These are phyloP conservation scores for Acorus calamus DNA, from an alignment of 106 monocot genomes.

Conservation along the genomic window DNA sequence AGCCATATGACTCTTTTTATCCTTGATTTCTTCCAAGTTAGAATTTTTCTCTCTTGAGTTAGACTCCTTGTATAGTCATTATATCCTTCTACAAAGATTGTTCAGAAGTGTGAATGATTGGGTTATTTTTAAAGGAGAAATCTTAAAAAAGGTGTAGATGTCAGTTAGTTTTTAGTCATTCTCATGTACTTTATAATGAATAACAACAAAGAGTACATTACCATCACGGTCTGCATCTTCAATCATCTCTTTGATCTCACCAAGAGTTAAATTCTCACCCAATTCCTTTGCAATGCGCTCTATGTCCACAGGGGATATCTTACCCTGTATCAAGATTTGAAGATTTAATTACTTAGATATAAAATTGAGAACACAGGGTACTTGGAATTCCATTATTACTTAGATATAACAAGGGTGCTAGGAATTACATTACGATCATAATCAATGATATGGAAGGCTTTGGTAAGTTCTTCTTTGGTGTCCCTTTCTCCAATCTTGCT, in stretches of 20 bases:
- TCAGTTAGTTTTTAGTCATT: too few relatives aligned
- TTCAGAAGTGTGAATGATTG: too few relatives aligned
- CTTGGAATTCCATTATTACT: neutral
- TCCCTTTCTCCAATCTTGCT: slow-evolving; percentile 92
- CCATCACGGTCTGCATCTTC: slow-evolving; percentile 64
- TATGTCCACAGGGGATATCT: slow-evolving; percentile 72
- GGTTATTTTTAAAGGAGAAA: neutral
- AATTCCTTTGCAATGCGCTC: slow-evolving; percentile 54
- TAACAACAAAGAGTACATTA: slow-evolving; percentile 22
- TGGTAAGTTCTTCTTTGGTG: slow-evolving; percentile 63
- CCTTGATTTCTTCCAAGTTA: too few relatives aligned
- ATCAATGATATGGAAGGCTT: slow-evolving; percentile 84
- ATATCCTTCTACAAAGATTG: too few relatives aligned
- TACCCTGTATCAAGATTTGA: slow-evolving; percentile 41
- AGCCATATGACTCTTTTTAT: too few relatives aligned
- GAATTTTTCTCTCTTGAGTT: too few relatives aligned
- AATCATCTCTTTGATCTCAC: slow-evolving; percentile 86
- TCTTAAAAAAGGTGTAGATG: neutral
- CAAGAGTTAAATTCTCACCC: slow-evolving; percentile 59
- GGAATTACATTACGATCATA: slow-evolving; percentile 70
- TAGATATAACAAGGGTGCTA: neutral
- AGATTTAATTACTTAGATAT: neutral
- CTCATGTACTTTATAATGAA: neutral
- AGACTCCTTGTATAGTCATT: too few relatives aligned
- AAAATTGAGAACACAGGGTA: too few relatives aligned